A percentile compares a stretch with the other conserved stretches of the same genome.
phyloP scores from a whole-genome alignment of 768 basidiomycete species.

The Butyriboletus loyo region DNA sequence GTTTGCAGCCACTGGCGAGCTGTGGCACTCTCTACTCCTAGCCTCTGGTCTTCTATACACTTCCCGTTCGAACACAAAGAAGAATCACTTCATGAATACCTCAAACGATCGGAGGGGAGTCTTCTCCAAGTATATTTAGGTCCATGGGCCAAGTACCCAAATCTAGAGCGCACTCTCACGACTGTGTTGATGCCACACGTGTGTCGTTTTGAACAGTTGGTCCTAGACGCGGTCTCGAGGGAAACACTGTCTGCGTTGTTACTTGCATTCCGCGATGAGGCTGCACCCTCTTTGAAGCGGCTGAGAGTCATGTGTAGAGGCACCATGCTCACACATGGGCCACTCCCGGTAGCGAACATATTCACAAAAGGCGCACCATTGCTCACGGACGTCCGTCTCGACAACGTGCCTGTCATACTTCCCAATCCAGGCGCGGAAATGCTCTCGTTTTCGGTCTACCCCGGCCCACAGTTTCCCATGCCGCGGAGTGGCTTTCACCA shows the following conservation, averaged over 20 bases:
- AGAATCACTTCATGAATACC: slow-evolving; percentile 31
- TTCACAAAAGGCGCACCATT: slow-evolving; percentile 33
- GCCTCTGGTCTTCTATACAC: slow-evolving; percentile 35
- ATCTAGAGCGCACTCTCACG: slow-evolving; percentile 23
- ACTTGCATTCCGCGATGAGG: slow-evolving; percentile 22
- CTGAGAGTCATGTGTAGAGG: slow-evolving; percentile 32
- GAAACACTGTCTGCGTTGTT: slow-evolving; percentile 27
- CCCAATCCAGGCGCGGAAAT: slow-evolving; percentile 19
- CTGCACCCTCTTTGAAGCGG: slow-evolving; percentile 25
- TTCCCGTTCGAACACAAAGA: slow-evolving; percentile 30
- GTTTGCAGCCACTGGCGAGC: slow-evolving; percentile 35
- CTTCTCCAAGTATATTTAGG: slow-evolving; percentile 32
- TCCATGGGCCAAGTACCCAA: slow-evolving; percentile 32
- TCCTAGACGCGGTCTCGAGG: slow-evolving; percentile 30
- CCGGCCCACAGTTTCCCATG: slow-evolving; percentile 32
- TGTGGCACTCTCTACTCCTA: slow-evolving; percentile 33
- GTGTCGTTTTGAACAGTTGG: slow-evolving; percentile 26
- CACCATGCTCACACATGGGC: slow-evolving; percentile 25
- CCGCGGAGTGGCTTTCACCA: slow-evolving; percentile 23
- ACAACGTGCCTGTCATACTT: slow-evolving; percentile 27
- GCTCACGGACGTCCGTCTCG: slow-evolving; percentile 33
- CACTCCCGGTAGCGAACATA: slow-evolving; percentile 20
- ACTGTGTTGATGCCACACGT: slow-evolving; percentile 30
- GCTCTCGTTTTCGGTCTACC: slow-evolving; percentile 34
- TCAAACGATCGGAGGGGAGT: slow-evolving; percentile 30